phyloP scores from a whole-genome alignment of 116 monocot species.

The Posidonia oceanica region DNA sequence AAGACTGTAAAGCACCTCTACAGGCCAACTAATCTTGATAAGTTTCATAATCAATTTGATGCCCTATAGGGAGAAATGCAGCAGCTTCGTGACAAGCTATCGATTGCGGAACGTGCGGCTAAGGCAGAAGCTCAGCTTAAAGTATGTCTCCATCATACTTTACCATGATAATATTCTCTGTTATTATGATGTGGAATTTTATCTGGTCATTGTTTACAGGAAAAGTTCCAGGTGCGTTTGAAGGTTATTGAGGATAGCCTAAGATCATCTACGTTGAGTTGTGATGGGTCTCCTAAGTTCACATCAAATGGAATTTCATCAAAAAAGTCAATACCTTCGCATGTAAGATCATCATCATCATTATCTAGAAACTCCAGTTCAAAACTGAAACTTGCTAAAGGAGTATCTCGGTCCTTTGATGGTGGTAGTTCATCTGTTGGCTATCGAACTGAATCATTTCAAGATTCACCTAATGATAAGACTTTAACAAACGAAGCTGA shows the following conservation, averaged over 20 bases:
- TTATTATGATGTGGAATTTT: too few relatives aligned
- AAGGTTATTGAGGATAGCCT: slow-evolving; percentile 76
- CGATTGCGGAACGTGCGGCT: slow-evolving; percentile 50
- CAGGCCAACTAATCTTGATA: background rate
- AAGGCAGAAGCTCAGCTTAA: slow-evolving; percentile 73
- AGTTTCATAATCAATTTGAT: slow-evolving; percentile 1
- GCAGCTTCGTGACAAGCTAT: slow-evolving; percentile 69
- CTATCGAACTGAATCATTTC: slow-evolving; percentile 28
- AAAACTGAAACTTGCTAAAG: slow-evolving; percentile 49
- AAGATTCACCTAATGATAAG: slow-evolving; percentile 18
- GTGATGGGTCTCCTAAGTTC: slow-evolving; percentile 31
- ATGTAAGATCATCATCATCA: slow-evolving; percentile 27
- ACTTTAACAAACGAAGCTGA: slow-evolving; percentile 23
- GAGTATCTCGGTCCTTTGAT: slow-evolving; percentile 70
- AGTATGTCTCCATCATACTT: slow-evolving; percentile 19
- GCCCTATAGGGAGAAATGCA: slow-evolving; percentile 76
- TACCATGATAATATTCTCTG: too few relatives aligned
- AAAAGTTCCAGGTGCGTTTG: slow-evolving; percentile 56
- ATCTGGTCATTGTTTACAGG: slow-evolving; percentile 24
- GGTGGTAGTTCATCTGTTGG: slow-evolving; percentile 36
- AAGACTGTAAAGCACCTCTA: background rate
- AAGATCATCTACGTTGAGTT: slow-evolving; percentile 25
- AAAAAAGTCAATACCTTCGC: slow-evolving; percentile 26
- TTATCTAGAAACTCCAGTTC: slow-evolving; percentile 19
- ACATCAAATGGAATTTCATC: slow-evolving; percentile 16